Evolutionary conservation across 2,329 filamentous ascomycete genomes (phyloP).

Genomic region (Zymoseptoria pseudotritici): DNA sequence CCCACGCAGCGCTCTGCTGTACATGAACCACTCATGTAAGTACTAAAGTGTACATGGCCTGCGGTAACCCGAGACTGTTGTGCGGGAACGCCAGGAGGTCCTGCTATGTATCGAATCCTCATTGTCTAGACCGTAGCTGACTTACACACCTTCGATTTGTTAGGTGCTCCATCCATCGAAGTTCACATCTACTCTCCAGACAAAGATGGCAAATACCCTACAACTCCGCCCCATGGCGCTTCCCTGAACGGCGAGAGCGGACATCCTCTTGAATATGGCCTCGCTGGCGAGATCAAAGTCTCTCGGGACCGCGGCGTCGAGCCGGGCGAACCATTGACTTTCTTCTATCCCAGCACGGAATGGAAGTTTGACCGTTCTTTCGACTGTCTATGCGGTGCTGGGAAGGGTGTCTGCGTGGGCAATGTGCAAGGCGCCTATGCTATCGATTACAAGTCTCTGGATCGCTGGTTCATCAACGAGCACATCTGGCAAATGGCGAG

Average conservation of each 20-base stretch:
- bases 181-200: slow-evolving; percentile 42
- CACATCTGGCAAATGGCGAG: slow-evolving; percentile 31
- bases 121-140: slow-evolving; percentile 2
- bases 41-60: neutral
- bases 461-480: slow-evolving; percentile 32
- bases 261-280: slow-evolving; percentile 8
- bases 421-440: slow-evolving; percentile 35
- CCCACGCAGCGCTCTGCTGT: slow-evolving; percentile 50
- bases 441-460: slow-evolving; percentile 23
- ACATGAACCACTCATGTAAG: slow-evolving; percentile 49
- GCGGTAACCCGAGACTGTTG: neutral
- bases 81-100: neutral
- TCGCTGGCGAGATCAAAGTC: slow-evolving; percentile 19
- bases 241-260: slow-evolving; percentile 12
- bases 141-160: no score
- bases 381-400: slow-evolving; percentile 37
- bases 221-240: slow-evolving; percentile 13
- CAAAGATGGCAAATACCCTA: slow-evolving; percentile 20
- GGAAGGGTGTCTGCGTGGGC: slow-evolving; percentile 30
- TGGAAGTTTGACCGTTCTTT: slow-evolving; percentile 45
- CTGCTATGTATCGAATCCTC: neutral
- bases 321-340: slow-evolving; percentile 38
- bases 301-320: slow-evolving; percentile 32
- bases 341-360: slow-evolving; percentile 45
- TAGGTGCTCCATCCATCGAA: slow-evolving; percentile 39